These are phyloP conservation scores for Arctostaphylos glauca DNA, from an alignment of 148 eudicot species.

Conservation along the genomic window DNA sequence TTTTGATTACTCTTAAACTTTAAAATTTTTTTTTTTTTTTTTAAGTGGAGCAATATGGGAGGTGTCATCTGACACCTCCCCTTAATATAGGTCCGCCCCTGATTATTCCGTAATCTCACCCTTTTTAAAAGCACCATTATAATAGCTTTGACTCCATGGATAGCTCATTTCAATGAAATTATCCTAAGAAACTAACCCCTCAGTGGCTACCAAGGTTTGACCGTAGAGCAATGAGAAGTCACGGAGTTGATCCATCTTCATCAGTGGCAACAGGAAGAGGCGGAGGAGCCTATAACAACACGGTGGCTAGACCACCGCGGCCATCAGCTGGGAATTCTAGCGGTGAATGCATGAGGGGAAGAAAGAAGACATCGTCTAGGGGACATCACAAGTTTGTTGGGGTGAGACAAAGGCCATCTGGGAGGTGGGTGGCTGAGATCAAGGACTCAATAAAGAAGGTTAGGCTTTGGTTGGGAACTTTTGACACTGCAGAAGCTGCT, in stretches of 20 bases:
- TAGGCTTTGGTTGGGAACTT: conserved; percentile 36
- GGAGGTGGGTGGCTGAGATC: conserved; percentile 41
- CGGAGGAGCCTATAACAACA: not conserved
- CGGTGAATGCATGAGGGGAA: not conserved
- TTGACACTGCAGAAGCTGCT: conserved; percentile 37
- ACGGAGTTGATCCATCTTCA: not conserved
- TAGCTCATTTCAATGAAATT: not conserved
- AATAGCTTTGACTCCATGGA: too few species aligned
- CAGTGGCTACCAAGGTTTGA: not conserved
- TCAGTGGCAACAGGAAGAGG: not conserved
- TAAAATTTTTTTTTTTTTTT: too few species aligned
- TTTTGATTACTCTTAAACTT: too few species aligned
- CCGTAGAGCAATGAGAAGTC: not conserved
- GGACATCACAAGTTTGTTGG: conserved; percentile 24
- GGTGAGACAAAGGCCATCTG: conserved; percentile 33
- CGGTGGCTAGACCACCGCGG: not conserved
- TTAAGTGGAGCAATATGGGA: too few species aligned
- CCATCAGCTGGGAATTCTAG: too few species aligned
- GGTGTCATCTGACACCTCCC: too few species aligned
- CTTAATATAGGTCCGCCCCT: too few species aligned
- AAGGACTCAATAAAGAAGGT: conserved; percentile 34
- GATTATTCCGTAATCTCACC: too few species aligned
- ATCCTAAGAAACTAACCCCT: not conserved
- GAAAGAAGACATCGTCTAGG: conserved; percentile 13
- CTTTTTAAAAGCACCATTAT: too few species aligned